Evolutionary conservation across 179 eudicot genomes (phyloP).

Genomic region (Spergularia azorica): DNA sequence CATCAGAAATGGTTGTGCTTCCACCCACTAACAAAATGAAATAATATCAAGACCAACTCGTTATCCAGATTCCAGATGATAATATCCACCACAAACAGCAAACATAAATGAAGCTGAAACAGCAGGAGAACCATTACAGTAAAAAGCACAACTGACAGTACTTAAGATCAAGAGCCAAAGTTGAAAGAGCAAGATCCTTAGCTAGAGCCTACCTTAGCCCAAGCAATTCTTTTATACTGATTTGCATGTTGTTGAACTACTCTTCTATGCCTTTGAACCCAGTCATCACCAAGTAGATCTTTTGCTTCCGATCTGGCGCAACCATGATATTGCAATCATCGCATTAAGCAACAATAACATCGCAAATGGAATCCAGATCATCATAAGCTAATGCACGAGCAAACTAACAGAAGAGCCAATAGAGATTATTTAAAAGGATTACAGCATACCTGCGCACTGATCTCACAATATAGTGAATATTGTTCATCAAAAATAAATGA

Average conservation of each 20-base stretch:
- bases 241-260: constrained; percentile 97
- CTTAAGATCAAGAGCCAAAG: background rate
- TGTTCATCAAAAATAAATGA: constrained; percentile 91
- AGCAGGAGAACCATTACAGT: background rate
- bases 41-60: too few species aligned
- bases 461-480: constrained; percentile 96
- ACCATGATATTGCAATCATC: background rate
- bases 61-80: too few species aligned
- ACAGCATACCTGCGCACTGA: constrained; percentile 84
- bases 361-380: background rate
- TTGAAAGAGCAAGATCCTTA: background rate
- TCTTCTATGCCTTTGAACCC: constrained; percentile 99
- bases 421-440: constrained; percentile 6
- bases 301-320: constrained; percentile 84
- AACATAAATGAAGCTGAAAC: background rate
- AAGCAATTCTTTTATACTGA: constrained; percentile 93
- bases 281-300: constrained; percentile 91
- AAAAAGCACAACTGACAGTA: constrained; percentile 5
- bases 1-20: too few species aligned
- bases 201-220: constrained; percentile 73
- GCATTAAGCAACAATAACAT: background rate
- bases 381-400: constrained; percentile 21
- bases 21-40: too few species aligned
- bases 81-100: background rate
- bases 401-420: background rate